Evolutionary conservation across 805 yeast species (phyloP), one percentile per base, ranked within the genome.

Genomic region (Wickerhamomyces chambardii): DNA sequence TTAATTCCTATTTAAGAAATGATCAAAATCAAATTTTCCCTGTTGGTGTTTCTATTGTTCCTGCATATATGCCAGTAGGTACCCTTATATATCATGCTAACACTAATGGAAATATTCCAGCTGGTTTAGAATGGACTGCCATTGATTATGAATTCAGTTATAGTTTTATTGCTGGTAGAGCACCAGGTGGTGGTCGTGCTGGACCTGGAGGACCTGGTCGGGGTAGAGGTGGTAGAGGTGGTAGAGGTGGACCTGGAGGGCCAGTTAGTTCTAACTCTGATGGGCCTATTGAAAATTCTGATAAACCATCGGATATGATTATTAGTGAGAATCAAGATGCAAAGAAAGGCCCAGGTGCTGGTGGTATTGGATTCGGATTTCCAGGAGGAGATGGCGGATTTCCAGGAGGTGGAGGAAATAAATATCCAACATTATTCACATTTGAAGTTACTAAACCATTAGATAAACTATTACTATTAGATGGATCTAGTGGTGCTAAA

Each of bases 401-500:
- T n/a, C n/a, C n/a, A 8, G 22, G 22, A 19, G 22, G 22, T 19
- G 22, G 10, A 19, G 10, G 22, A 19, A 19, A 19, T 19, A 10
- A 19, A 19, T 19, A 42, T 10, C 27, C 52, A 5, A 43, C 52
- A 15, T 37, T 73, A 32, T 55, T 67, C 41, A 72, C 81, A 0
- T 73, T 74, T 42, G 55, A 61, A 39, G 69, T 66, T 9, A 55
- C 53, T 4, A 59, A 56, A 39, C 76, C 80, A 4, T 50, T 77
- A 34, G 63, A 61, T 41, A 68, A 62, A 42, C 47, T 77, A 22
- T 57, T 78, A 5, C 64, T 66, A 34, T 48, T 78, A n/a, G 83
- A 77, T 41, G 84, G 84, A 6, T 81, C 83, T 0, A 74, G 81
- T 21, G 84, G 82, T n/a, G 74, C 82, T 1, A 77, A 76, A 48